Conservation (phyloP, 345 rosid genomes). For the Eutrema heterophyllum region DNA sequence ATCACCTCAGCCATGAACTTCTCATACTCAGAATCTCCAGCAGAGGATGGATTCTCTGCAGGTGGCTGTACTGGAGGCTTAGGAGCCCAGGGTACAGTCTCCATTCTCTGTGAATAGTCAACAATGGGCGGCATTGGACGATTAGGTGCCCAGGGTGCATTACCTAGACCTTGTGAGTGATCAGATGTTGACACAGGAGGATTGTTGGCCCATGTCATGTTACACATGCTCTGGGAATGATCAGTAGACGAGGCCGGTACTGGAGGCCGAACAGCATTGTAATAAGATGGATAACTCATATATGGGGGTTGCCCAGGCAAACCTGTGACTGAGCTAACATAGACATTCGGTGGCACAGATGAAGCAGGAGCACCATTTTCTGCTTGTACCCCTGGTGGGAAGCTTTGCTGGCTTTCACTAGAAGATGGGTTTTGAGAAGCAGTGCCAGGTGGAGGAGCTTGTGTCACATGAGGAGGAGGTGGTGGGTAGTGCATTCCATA, state of each 20-base stretch:
- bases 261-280: constrained; percentile 61
- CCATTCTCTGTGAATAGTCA: constrained; percentile 53
- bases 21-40: constrained; percentile 80
- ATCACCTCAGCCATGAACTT: constrained; percentile 98
- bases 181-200: constrained; percentile 32
- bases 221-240: constrained; percentile 45
- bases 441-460: constrained; percentile 47
- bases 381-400: constrained; percentile 78
- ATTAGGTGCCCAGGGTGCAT: background rate
- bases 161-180: constrained; percentile 19
- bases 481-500: constrained; percentile 75
- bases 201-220: constrained; percentile 61
- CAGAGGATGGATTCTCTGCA: constrained; percentile 51
- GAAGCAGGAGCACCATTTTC: too few species aligned
- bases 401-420: constrained; percentile 63
- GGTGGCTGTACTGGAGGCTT: constrained; percentile 44
- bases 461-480: constrained; percentile 18
- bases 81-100: constrained; percentile 65
- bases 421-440: constrained; percentile 22
- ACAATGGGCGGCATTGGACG: constrained; percentile 37
- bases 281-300: constrained; percentile 64
- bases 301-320: constrained; percentile 59
- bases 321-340: constrained; percentile 1
- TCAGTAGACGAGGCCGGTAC: constrained; percentile 42
- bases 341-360: too few species aligned